Percentiles rank a stretch among this genome's conserved stretches.
Conservation (phyloP, 2,329 filamentous ascomycete genomes). For the Ascochyta pisi region DNA sequence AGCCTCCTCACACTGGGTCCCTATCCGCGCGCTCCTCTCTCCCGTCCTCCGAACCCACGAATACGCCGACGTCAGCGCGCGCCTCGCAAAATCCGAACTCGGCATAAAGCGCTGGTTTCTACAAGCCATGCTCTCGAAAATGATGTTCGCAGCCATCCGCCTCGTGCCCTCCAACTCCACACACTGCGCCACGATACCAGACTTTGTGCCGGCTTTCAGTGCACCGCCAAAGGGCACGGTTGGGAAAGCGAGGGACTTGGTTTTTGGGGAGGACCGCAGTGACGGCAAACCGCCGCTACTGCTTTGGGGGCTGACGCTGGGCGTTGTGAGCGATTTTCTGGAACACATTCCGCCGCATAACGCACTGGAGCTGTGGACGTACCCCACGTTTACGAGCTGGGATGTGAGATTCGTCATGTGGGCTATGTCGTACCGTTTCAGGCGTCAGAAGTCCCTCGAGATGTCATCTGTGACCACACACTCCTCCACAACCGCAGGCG, state of each 20-base stretch:
- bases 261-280: slow-evolving; percentile 35
- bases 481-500: slow-evolving; percentile 24
- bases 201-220: slow-evolving; percentile 51
- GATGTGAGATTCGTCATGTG: slow-evolving; percentile 68
- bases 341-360: slow-evolving; percentile 70
- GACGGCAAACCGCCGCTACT: slow-evolving; percentile 58
- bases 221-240: slow-evolving; percentile 17
- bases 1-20: slow-evolving; percentile 73
- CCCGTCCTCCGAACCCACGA: slow-evolving; percentile 66
- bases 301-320: slow-evolving; percentile 73
- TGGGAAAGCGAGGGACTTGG: slow-evolving; percentile 24
- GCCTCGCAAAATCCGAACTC: slow-evolving; percentile 64
- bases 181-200: slow-evolving; percentile 62
- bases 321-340: slow-evolving; percentile 71
- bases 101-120: slow-evolving; percentile 62
- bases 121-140: slow-evolving; percentile 66
- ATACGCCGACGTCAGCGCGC: slow-evolving; percentile 68
- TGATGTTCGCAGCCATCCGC: slow-evolving; percentile 71
- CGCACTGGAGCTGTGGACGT: slow-evolving; percentile 68
- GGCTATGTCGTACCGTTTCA: slow-evolving; percentile 65
- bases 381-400: slow-evolving; percentile 70
- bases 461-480: slow-evolving; percentile 29
- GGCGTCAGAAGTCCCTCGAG: slow-evolving; percentile 42
- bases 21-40: slow-evolving; percentile 66
- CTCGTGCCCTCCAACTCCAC: slow-evolving; percentile 68